Percentiles rank a stretch among this genome's conserved stretches.
Conservation (phyloP, 768 basidiomycete species). For the Suillus lakei region DNA sequence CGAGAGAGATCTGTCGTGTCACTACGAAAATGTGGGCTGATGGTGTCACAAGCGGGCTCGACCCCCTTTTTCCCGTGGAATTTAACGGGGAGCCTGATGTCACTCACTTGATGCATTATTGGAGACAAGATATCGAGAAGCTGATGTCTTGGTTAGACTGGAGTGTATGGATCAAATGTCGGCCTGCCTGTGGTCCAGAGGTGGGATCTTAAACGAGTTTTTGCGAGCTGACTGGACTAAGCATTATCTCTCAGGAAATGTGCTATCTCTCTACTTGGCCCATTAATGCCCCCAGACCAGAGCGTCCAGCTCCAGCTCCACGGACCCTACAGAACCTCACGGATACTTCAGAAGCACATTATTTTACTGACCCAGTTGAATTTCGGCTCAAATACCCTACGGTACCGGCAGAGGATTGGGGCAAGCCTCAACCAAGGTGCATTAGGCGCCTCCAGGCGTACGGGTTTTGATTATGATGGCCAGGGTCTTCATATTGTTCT, state of each 20-base stretch:
- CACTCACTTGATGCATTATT: constrained; percentile 9
- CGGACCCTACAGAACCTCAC: no score
- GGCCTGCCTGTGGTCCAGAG: constrained; percentile 18
- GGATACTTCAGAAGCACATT: not conserved
- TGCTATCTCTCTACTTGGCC: constrained; percentile 33
- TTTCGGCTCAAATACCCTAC: no score
- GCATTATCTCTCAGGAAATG: constrained; percentile 25
- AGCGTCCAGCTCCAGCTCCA: not conserved
- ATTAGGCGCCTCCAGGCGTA: constrained; percentile 19
- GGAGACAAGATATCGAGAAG: constrained; percentile 14
- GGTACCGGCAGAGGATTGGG: constrained; percentile 30
- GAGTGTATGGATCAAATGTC: constrained; percentile 26
- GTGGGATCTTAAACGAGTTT: not conserved
- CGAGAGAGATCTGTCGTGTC: constrained; percentile 22
- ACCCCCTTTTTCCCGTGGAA: constrained; percentile 2
- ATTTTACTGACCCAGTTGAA: not conserved
- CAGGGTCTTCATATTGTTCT: not conserved
- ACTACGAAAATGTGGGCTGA: constrained; percentile 22
- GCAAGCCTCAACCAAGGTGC: constrained; percentile 27
- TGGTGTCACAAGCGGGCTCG: constrained; percentile 16
- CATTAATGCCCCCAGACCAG: constrained; percentile 3
- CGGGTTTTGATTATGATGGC: not conserved
- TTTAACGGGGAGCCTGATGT: not conserved
- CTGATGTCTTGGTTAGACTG: constrained; percentile 29
- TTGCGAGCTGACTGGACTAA: not conserved